A percentile compares a stretch with the other conserved stretches of the same genome.
These are phyloP conservation scores for Leccinum aurantiacum DNA, from an alignment of 768 basidiomycete genomes.

Conservation along the genomic window DNA sequence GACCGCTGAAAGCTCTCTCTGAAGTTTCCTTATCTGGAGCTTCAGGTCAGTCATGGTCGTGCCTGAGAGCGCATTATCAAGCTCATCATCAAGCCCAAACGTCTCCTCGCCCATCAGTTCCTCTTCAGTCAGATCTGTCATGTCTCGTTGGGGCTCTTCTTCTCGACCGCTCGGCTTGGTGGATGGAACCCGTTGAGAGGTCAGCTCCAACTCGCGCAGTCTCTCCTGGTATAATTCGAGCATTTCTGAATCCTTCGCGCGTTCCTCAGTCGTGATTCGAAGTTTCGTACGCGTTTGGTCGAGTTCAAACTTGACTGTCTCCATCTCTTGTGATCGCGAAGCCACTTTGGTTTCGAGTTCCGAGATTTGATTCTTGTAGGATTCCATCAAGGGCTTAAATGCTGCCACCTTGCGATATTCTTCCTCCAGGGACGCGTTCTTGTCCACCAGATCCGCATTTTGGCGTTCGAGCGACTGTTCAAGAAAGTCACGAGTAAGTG, in stretches of 20 bases:
- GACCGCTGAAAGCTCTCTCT: constrained; percentile 76
- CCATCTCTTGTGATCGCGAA: constrained; percentile 64
- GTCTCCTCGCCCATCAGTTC: constrained; percentile 48
- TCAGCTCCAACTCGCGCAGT: constrained; percentile 81
- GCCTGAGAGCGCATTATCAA: constrained; percentile 82
- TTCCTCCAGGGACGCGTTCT: constrained; percentile 88
- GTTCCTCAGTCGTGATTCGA: constrained; percentile 67
- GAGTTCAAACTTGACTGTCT: constrained; percentile 71
- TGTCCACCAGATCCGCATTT: constrained; percentile 89
- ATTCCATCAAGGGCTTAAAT: constrained; percentile 88
- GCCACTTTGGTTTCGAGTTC: constrained; percentile 76
- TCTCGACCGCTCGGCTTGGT: constrained; percentile 25
- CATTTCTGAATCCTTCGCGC: constrained; percentile 77
- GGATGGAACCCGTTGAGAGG: constrained; percentile 49
- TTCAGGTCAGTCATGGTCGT: constrained; percentile 92
- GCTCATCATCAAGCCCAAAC: constrained; percentile 76
- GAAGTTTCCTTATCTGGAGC: constrained; percentile 76
- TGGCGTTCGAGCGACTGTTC: constrained; percentile 84
- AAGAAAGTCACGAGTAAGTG: constrained; percentile 1
- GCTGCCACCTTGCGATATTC: constrained; percentile 85
- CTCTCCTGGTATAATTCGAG: constrained; percentile 90
- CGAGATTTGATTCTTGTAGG: constrained; percentile 83
- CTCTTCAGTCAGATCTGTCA: constrained; percentile 42
- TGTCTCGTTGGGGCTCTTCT: constrained; percentile 17
- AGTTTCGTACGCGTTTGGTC: constrained; percentile 72